Base-by-base conservation (phyloP, 345 rosid species). In the Gossypium thurberi region DNA sequence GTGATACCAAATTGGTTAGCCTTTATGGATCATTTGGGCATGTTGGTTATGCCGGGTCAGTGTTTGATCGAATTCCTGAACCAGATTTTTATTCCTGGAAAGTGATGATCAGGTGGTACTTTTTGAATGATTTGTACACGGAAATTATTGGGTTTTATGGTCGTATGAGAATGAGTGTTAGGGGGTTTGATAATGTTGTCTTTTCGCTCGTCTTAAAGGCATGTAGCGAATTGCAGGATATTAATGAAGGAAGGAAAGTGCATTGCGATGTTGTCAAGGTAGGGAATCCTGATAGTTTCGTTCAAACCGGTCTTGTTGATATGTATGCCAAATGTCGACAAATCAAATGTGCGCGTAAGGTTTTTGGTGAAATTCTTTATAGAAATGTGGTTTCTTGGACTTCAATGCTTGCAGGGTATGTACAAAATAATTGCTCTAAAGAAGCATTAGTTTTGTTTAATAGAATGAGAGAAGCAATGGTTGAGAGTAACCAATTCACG, bases 311-410 rank as follows among this genome's bases (percentile, higher is more conserved):
- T 76, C 90, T 94, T 37, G 77, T 90, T 12, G 92, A 89, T 80
- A 83, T 94, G 98, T 94, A 94, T 72, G 89, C 91, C 7, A 90
- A 92, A 81, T 85, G 92, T 46, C 82, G 91, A 21, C 82, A 80
- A 18, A 71, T 87, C 25, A 51, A 75, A 71, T 84, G 61, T 71
- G 84, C 92, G 46, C 57, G 77, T 40, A 70, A 68, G 74, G 92
- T 84, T 43, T 90, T 92, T 69, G 87, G 80, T 14, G 80, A 69
- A 81, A 81, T 84, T 37, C 6, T 66, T 0, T 78, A 78, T 18
- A 77, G 80, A 69, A 85, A 85, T 73, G 93, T 87, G 57, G 90
- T 94, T 85, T 86, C 88, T 10, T 92, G 97, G 97, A 90, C 97
- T 75, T 87, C 97, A 17, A 84, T 94, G 86, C 89, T 61, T 52